Base-by-base conservation (phyloP, 768 basidiomycete genomes). In the Asterophora parasitica region DNA sequence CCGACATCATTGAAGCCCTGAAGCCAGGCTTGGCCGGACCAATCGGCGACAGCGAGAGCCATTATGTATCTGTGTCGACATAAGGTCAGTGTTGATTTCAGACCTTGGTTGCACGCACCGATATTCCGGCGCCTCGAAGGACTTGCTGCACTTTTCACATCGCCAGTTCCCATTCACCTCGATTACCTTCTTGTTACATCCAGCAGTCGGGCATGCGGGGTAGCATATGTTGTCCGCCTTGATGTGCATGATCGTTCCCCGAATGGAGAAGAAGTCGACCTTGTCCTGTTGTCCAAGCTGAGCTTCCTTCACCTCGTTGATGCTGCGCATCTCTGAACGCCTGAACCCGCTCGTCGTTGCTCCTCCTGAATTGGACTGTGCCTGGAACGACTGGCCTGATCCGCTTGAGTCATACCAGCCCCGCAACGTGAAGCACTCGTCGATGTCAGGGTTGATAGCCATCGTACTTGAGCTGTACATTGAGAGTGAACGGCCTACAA, bases 1-100 rank as follows among this genome's bases (percentile, higher is more conserved):
- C 92, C 96, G 28, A 86, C 81, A 5, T 98, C 95, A 62, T 99
- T 95, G 75, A 99, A 99, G 3, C 88, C 92, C 53, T 90, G 89
- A 37, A 97, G 70, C 95, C 95, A 98, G 13, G 82, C 77, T 64
- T 94, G 90, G 16, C 82, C 84, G 13, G 91, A 88, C 69, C 83
- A 79, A 64, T 99, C 96, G n/a, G 90, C 79, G 2, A 92, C 84
- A 39, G 88, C 89, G 71, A 96, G 74, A 32, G 82, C 78, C 54
- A 98, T 75, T 59, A 95, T 83, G 56, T 88, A 91, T 44, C 87
- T 88, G 40, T 19, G 26, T 32, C n/a, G 17, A n/a, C 16, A 7
- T 7, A 48, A 32, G 20, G 23, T 48, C 55, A 49, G 39, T 20
- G 47, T 44, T 19, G 35, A 39, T 23, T 46, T 11, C 46, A 35